Conservation (phyloP, 75 land plant genomes). For the Selaginella moellendorffii region DNA sequence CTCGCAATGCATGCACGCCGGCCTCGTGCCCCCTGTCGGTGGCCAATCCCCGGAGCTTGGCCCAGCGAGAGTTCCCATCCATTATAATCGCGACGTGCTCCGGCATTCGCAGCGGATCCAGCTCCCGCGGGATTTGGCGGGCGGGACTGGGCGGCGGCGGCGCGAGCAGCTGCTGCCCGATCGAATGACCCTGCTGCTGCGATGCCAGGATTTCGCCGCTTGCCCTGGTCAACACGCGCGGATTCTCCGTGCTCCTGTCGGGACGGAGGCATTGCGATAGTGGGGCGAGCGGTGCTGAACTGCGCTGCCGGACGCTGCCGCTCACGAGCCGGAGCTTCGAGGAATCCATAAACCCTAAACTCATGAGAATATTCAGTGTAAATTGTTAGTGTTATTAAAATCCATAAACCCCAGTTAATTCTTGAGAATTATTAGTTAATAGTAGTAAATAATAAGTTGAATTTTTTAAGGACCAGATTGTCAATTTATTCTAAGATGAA, state of each 20-base stretch:
- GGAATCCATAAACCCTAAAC: neutral
- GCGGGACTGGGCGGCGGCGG: neutral
- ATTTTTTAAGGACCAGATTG: no score
- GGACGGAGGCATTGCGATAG: neutral
- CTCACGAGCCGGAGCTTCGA: neutral
- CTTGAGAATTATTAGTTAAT: no score
- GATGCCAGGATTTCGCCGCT: neutral
- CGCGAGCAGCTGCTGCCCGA: neutral
- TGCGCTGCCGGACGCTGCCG: neutral
- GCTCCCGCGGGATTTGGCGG: conserved; percentile 28
- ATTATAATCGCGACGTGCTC: conserved; percentile 73
- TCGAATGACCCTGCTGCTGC: neutral
- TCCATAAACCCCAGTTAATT: no score
- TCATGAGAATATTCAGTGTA: neutral
- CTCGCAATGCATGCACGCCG: conserved; percentile 28
- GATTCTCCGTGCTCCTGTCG: neutral
- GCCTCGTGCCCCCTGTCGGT: conserved; percentile 41
- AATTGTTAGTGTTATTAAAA: no score
- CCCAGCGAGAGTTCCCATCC: conserved; percentile 83
- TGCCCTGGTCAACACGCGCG: no score
- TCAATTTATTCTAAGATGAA: no score
- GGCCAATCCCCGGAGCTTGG: conserved; percentile 33
- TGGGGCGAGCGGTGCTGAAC: neutral
- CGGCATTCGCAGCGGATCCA: conserved; percentile 30
- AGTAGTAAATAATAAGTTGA: no score